phyloP scores from a whole-genome alignment of 2,329 filamentous ascomycete genomes.

The Sphaerulina vaccinii region DNA sequence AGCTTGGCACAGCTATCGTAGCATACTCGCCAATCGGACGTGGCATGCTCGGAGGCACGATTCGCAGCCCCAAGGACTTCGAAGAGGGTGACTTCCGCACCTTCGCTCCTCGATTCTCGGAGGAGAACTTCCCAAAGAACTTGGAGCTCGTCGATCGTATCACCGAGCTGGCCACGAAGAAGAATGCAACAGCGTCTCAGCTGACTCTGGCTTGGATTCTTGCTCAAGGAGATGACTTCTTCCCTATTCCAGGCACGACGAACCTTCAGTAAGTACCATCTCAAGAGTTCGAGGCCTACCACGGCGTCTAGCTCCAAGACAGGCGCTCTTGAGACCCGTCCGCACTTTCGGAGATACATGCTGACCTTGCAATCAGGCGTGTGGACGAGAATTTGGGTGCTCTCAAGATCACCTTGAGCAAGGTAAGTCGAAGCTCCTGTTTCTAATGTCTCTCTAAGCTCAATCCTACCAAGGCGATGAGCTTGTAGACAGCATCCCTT shows the following conservation, averaged over 20 bases:
- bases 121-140: slow-evolving; percentile 58
- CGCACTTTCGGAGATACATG: background rate
- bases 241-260: slow-evolving; percentile 41
- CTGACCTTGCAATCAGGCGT: slow-evolving; percentile 31
- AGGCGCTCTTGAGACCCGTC: no score
- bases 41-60: slow-evolving; percentile 56
- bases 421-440: no score
- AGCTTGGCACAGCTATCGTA: slow-evolving; percentile 58
- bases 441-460: no score
- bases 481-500: no score
- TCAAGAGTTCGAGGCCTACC: no score
- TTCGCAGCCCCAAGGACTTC: slow-evolving; percentile 50
- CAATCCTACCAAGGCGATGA: no score
- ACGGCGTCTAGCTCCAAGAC: no score
- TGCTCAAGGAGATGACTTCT: slow-evolving; percentile 57
- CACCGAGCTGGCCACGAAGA: slow-evolving; percentile 51
- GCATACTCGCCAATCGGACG: slow-evolving; percentile 61
- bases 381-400: slow-evolving; percentile 48
- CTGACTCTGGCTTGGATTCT: slow-evolving; percentile 64
- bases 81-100: slow-evolving; percentile 51
- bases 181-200: slow-evolving; percentile 57
- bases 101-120: slow-evolving; percentile 49
- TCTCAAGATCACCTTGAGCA: slow-evolving; percentile 37
- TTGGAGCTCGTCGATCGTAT: slow-evolving; percentile 54
- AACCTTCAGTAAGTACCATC: no score